Evolutionary conservation across 352 stramenopile genomes (phyloP).

Genomic region (Thalassiosira hispida): DNA sequence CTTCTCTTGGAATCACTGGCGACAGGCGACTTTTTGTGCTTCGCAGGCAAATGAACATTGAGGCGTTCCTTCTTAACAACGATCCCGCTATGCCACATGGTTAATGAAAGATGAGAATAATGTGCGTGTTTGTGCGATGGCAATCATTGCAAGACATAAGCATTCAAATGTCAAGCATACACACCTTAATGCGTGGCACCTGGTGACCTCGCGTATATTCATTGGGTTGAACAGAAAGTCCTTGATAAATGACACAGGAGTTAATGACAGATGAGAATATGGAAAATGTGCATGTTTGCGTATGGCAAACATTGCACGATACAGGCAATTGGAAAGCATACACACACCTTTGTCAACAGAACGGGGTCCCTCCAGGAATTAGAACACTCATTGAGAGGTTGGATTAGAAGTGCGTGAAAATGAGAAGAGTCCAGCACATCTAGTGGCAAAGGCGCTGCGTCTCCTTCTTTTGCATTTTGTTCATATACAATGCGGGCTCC

Average conservation of each 20-base stretch:
- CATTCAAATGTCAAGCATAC: too few species aligned
- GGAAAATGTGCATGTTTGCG: too few species aligned
- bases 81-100: conserved; percentile 24
- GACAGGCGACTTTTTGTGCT: not conserved
- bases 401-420: conserved; percentile 38
- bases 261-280: too few species aligned
- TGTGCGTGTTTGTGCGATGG: too few species aligned
- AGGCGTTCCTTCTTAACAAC: conserved; percentile 33
- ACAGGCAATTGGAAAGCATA: too few species aligned
- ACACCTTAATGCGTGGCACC: conserved; percentile 24
- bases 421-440: conserved; percentile 40
- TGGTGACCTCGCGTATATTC: conserved; percentile 16
- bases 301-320: too few species aligned
- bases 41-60: conserved; percentile 10
- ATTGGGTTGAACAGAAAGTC: conserved; percentile 43
- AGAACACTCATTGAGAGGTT: conserved; percentile 11
- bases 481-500: conserved; percentile 40
- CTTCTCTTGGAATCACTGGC: conserved; percentile 25
- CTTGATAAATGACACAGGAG: too few species aligned
- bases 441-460: conserved; percentile 25
- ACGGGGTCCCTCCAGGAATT: conserved; percentile 38
- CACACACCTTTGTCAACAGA: conserved; percentile 43
- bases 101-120: too few species aligned
- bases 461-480: conserved; percentile 21
- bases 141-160: too few species aligned